phyloP scores from a whole-genome alignment of 2,329 filamentous ascomycete species.

The Aspergillus uvarum region DNA sequence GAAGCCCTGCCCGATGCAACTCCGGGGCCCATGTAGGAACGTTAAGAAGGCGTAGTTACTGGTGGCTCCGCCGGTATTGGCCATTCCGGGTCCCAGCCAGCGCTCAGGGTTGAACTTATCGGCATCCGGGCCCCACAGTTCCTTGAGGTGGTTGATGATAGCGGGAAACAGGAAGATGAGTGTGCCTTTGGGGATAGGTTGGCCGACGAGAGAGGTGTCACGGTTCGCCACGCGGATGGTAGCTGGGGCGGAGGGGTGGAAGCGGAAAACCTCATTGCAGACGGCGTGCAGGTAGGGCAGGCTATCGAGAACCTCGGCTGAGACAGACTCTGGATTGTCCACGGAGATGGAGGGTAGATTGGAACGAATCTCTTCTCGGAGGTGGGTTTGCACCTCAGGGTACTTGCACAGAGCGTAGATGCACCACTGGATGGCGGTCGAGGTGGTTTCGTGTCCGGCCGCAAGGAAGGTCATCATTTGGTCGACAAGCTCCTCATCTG shows the following conservation, averaged over 20 bases:
- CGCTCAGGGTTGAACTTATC: constrained; percentile 74
- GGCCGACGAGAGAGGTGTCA: constrained; percentile 66
- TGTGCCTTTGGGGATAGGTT: constrained; percentile 68
- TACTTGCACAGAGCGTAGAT: constrained; percentile 67
- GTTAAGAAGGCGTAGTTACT: constrained; percentile 78
- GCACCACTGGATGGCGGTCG: constrained; percentile 73
- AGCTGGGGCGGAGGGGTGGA: constrained; percentile 68
- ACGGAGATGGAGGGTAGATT: constrained; percentile 56
- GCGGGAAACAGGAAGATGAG: constrained; percentile 62
- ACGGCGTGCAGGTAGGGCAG: constrained; percentile 80
- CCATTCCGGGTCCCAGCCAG: constrained; percentile 58
- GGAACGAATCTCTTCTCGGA: constrained; percentile 67
- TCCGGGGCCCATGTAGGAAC: constrained; percentile 81
- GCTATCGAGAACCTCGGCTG: constrained; percentile 61
- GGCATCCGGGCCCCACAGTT: constrained; percentile 76
- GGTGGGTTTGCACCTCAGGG: constrained; percentile 62
- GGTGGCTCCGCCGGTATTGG: constrained; percentile 67
- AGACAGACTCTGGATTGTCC: constrained; percentile 64
- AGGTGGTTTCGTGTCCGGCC: constrained; percentile 78
- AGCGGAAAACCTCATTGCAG: constrained; percentile 72
- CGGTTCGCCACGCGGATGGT: constrained; percentile 65
- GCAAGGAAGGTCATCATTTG: constrained; percentile 90
- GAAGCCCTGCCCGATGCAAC: constrained; percentile 81
- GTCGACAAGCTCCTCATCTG: constrained; percentile 76
- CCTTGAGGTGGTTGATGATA: constrained; percentile 68